Percentiles rank a stretch among this genome's conserved stretches.
Evolutionary conservation across 257 asterid species (phyloP).

Genomic region (Primulina eburnea): DNA sequence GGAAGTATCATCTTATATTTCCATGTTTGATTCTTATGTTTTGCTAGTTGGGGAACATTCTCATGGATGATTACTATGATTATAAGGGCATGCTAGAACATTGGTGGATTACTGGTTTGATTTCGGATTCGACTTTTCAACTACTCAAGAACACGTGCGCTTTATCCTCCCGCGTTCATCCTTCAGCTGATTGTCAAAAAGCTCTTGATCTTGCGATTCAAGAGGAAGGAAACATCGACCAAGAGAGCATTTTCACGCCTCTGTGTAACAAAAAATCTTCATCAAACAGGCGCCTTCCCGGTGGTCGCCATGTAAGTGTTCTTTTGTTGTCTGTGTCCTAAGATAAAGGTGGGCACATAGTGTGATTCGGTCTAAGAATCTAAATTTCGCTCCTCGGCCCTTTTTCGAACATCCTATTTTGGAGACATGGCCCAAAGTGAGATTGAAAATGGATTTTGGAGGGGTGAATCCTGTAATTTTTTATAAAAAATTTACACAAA

Average conservation of each 20-base stretch:
- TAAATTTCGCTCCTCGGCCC: too few relatives aligned
- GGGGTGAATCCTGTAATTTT: too few relatives aligned
- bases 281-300: conserved; percentile 43
- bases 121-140: conserved; percentile 88
- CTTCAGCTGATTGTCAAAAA: conserved; percentile 57
- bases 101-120: conserved; percentile 98
- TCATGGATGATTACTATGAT: conserved; percentile 82
- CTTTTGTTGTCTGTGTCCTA: too few relatives aligned
- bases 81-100: conserved; percentile 84
- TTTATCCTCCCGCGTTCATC: conserved; percentile 74
- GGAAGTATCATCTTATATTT: conserved; percentile 19
- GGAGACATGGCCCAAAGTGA: too few relatives aligned
- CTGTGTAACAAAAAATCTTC: conserved; percentile 57
- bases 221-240: conserved; percentile 83
- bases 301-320: conserved; percentile 78
- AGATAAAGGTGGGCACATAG: neutral
- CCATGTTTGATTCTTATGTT: conserved; percentile 2
- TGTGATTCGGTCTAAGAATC: too few relatives aligned
- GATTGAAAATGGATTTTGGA: too few relatives aligned
- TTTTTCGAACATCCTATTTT: too few relatives aligned
- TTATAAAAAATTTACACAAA: too few relatives aligned
- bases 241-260: conserved; percentile 76
- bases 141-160: conserved; percentile 50
- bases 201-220: conserved; percentile 48
- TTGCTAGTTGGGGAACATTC: conserved; percentile 90